These are phyloP conservation scores for Ceratocystis colombiana DNA, from an alignment of 2,329 filamentous ascomycete species.

Conservation along the genomic window DNA sequence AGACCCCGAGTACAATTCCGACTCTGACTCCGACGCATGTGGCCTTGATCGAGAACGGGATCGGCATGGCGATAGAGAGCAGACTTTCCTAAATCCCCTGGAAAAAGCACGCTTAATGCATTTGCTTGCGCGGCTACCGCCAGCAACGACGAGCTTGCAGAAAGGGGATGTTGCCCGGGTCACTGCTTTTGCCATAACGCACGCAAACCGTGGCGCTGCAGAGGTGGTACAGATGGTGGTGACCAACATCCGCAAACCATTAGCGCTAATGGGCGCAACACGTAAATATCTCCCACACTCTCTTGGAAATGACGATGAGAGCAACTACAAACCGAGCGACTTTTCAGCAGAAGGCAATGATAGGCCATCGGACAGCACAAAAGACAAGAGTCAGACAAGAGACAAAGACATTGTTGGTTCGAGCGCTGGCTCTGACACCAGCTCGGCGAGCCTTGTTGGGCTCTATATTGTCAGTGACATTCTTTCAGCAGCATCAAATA, in stretches of 20 bases:
- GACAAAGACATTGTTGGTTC: constrained; percentile 30
- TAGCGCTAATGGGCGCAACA: constrained; percentile 50
- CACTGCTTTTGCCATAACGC: constrained; percentile 78
- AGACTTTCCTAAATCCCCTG: constrained; percentile 66
- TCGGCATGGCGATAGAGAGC: constrained; percentile 32
- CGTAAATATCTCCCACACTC: constrained; percentile 42
- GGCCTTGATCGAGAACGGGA: constrained; percentile 50
- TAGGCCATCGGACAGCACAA: neutral
- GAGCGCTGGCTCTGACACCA: constrained; percentile 48
- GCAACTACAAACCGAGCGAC: neutral
- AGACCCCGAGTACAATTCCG: constrained; percentile 72
- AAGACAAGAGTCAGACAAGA: neutral
- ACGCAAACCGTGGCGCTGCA: constrained; percentile 73
- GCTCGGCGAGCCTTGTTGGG: constrained; percentile 64
- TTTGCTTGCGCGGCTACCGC: constrained; percentile 72
- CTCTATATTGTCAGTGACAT: constrained; percentile 72
- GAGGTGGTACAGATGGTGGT: constrained; percentile 88
- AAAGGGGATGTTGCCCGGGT: constrained; percentile 80
- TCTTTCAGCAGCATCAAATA: constrained; percentile 64
- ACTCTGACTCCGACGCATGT: constrained; percentile 59
- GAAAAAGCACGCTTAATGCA: constrained; percentile 77
- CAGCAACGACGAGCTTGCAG: constrained; percentile 59
- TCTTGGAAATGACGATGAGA: neutral
- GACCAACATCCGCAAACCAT: constrained; percentile 67
- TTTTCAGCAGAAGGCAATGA: neutral